Conservation (phyloP, 495 filamentous ascomycete genomes). For the Amorphotheca resinae region DNA sequence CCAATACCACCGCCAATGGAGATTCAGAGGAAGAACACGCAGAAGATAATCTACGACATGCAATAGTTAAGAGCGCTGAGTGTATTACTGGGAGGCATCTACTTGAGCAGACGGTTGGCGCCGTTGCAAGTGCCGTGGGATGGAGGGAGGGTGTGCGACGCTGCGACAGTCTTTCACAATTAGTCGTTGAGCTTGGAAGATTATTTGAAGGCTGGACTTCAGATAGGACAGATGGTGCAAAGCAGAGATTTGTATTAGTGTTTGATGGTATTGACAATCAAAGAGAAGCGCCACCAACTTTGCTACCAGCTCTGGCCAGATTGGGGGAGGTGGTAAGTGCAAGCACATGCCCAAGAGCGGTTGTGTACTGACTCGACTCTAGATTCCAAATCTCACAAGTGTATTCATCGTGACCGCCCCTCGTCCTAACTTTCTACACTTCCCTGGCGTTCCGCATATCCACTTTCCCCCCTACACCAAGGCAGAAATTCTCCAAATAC, state of each 20-base stretch:
- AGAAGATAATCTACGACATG: constrained; percentile 37
- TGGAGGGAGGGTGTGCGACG: constrained; percentile 28
- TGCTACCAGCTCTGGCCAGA: constrained; percentile 71
- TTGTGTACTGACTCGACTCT: not conserved
- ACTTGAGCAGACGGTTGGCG: constrained; percentile 50
- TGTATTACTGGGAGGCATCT: constrained; percentile 86
- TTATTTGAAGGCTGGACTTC: constrained; percentile 36
- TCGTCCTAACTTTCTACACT: constrained; percentile 56
- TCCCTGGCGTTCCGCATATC: constrained; percentile 61
- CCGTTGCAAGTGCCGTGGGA: constrained; percentile 39
- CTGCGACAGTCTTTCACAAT: constrained; percentile 65
- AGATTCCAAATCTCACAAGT: constrained; percentile 73
- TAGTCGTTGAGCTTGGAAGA: constrained; percentile 55
- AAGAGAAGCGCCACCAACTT: constrained; percentile 63
- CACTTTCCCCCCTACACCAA: constrained; percentile 80
- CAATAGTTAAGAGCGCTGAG: constrained; percentile 67
- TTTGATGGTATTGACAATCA: constrained; percentile 88
- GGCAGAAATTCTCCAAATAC: constrained; percentile 59
- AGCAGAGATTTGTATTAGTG: constrained; percentile 60
- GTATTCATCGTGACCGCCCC: constrained; percentile 69
- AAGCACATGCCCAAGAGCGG: not conserved
- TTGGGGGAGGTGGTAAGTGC: constrained; percentile 61
- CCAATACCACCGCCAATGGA: constrained; percentile 1
- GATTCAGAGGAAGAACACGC: constrained; percentile 1
- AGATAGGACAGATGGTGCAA: constrained; percentile 22